phyloP scores from a whole-genome alignment of 208 protist species.

The Leishmania tropica region DNA sequence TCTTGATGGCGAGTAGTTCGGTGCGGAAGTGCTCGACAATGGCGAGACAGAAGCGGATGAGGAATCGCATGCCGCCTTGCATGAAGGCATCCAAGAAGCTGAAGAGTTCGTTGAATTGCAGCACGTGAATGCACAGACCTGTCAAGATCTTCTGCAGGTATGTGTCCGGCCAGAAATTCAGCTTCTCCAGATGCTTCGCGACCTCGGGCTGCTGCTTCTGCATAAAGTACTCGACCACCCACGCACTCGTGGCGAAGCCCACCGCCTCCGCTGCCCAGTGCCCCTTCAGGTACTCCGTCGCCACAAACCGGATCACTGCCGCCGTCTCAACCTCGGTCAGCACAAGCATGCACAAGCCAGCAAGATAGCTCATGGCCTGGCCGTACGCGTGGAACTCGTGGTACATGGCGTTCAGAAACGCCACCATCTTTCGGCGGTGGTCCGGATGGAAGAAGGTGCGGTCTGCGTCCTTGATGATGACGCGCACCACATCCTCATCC shows the following conservation, averaged over 20 bases:
- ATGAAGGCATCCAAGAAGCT: slow-evolving; percentile 88
- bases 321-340: slow-evolving; percentile 85
- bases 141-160: slow-evolving; percentile 93
- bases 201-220: slow-evolving; percentile 70
- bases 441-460: slow-evolving; percentile 81
- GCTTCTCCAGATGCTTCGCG: slow-evolving; percentile 67
- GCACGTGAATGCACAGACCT: slow-evolving; percentile 89
- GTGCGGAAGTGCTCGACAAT: slow-evolving; percentile 85
- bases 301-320: slow-evolving; percentile 75
- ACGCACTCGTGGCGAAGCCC: slow-evolving; percentile 88
- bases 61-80: slow-evolving; percentile 66
- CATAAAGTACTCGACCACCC: slow-evolving; percentile 90
- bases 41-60: slow-evolving; percentile 86
- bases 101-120: slow-evolving; percentile 85
- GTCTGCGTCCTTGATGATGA: slow-evolving; percentile 93
- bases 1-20: slow-evolving; percentile 69
- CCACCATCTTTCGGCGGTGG: slow-evolving; percentile 78
- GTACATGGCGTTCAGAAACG: slow-evolving; percentile 81
- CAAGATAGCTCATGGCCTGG: slow-evolving; percentile 92
- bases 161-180: slow-evolving; percentile 92
- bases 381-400: slow-evolving; percentile 87
- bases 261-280: slow-evolving; percentile 91
- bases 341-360: slow-evolving; percentile 84
- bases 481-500: slow-evolving; percentile 86
- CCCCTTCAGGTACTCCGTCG: slow-evolving; percentile 77